Evolutionary conservation across 1,139 yeast genomes (phyloP).

Genomic region (Taiozyma sp.): DNA sequence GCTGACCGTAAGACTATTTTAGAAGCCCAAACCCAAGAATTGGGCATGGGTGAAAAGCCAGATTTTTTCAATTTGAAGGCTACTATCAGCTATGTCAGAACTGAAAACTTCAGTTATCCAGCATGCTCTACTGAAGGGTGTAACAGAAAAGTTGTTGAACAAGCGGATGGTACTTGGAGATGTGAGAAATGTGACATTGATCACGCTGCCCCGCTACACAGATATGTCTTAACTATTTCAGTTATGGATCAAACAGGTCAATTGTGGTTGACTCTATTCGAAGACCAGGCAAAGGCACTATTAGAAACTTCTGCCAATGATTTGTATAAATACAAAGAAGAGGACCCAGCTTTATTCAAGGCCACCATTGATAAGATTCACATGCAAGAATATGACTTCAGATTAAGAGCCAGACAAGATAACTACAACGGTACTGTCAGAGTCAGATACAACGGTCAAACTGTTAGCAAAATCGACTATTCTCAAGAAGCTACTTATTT

Average conservation of each 20-base stretch:
- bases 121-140: conserved; percentile 80
- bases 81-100: conserved; percentile 61
- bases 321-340: conserved; percentile 45
- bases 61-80: conserved; percentile 78
- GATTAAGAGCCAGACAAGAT: conserved; percentile 80
- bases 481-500: conserved; percentile 58
- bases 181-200: conserved; percentile 86
- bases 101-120: conserved; percentile 80
- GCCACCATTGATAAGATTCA: conserved; percentile 46
- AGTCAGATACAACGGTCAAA: conserved; percentile 66
- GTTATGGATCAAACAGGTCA: conserved; percentile 78
- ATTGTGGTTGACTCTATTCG: conserved; percentile 83
- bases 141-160: conserved; percentile 76
- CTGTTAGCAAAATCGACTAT: conserved; percentile 51
- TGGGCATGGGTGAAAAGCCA: conserved; percentile 71
- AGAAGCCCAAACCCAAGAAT: conserved; percentile 60
- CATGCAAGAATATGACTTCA: conserved; percentile 66
- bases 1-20: conserved; percentile 58
- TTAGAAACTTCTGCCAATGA: conserved; percentile 70
- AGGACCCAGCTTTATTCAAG: conserved; percentile 41
- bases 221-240: conserved; percentile 70
- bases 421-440: conserved; percentile 74
- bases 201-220: conserved; percentile 62
- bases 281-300: conserved; percentile 69
- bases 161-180: conserved; percentile 75